Base-by-base conservation (phyloP, 495 filamentous ascomycete genomes). In the Tuber borchii region DNA sequence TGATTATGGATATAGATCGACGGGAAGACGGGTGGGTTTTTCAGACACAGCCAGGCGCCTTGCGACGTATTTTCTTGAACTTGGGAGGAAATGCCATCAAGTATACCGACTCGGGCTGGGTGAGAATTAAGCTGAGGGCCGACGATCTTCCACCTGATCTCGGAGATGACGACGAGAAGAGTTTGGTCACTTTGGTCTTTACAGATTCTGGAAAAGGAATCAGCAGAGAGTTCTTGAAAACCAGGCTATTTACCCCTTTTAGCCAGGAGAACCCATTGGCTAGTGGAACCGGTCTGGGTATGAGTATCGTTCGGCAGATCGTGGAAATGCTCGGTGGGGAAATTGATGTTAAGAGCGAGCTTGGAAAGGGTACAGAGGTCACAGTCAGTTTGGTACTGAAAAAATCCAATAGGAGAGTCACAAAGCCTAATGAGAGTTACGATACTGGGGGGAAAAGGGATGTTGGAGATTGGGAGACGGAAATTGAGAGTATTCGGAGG, bases 61-160 rank as follows among this genome's bases (percentile, higher is more conserved):
- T 93, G 56, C 87, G 91, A 26, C 88, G 93, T 3, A 88, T 94
- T 65, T 87, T 95, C 45, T 92, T 93, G 90, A 94, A 96, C 78
- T 77, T 95, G 2, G 90, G 93, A 73, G 91, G 93, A 26, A 96
- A 96, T 83, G 89, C 93, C 0, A 87, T 95, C 79, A 96, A 96
- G 78, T 94, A 93, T 78, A 93, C 90, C 9, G 86, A 86, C 12
- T 83, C 85, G 2, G 93, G 93, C 8, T 89, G 86, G 72, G 91
- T 96, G 44, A 86, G 87, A 8, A 83, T 95, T 20, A 87, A 83
- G 0, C 82, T 93, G 22, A 87, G 86, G 65, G 86, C 88, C 31
- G 81, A 86, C 6, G 82, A 85, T 76, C 74, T 77, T 68, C 82
- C 73, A 42, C 51, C 83, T 37, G 82, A 74, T 68, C 74, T 26